phyloP scores from a whole-genome alignment of 192 early-diverging fungal genomes.

The Coemansia sp. region DNA sequence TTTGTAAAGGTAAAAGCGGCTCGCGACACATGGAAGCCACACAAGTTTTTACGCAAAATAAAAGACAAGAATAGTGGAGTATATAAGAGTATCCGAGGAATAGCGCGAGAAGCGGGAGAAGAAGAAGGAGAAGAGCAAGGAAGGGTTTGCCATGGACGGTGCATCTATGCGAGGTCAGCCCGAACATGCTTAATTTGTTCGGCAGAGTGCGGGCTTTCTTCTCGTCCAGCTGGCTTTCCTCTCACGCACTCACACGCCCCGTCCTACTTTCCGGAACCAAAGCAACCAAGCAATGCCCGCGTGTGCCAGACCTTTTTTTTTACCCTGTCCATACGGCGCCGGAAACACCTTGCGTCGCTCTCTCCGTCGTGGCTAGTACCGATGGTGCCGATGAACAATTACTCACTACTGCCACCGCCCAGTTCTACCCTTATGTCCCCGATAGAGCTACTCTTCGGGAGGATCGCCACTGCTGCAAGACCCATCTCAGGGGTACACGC shows the following conservation, averaged over 20 bases:
- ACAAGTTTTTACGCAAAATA: not conserved
- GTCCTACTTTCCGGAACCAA: not conserved
- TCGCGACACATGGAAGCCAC: slow-evolving; percentile 1
- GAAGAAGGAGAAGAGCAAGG: not conserved
- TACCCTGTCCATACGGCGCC: not conserved
- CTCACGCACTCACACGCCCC: slow-evolving; percentile 2
- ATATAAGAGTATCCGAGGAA: slow-evolving; percentile 5
- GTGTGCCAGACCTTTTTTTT: not conserved
- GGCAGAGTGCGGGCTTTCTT: slow-evolving; percentile 5
- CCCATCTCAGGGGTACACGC: not conserved
- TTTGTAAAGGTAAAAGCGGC: not conserved
- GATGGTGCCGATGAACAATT: not conserved
- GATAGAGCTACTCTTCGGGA: not conserved
- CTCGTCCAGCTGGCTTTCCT: not conserved
- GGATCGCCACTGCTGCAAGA: not conserved
- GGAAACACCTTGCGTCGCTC: not conserved
- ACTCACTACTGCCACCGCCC: not conserved
- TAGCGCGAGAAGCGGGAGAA: slow-evolving; percentile 3
- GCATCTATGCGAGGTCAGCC: slow-evolving; percentile 6
- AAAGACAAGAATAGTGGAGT: not conserved
- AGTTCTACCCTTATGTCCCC: not conserved
- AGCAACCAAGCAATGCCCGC: not conserved
- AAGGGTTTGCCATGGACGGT: not conserved
- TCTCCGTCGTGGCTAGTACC: not conserved
- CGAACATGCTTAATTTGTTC: slow-evolving; percentile 8